Evolutionary conservation across 352 stramenopile genomes (phyloP).

Genomic region (Paralagenidium karlingii): DNA sequence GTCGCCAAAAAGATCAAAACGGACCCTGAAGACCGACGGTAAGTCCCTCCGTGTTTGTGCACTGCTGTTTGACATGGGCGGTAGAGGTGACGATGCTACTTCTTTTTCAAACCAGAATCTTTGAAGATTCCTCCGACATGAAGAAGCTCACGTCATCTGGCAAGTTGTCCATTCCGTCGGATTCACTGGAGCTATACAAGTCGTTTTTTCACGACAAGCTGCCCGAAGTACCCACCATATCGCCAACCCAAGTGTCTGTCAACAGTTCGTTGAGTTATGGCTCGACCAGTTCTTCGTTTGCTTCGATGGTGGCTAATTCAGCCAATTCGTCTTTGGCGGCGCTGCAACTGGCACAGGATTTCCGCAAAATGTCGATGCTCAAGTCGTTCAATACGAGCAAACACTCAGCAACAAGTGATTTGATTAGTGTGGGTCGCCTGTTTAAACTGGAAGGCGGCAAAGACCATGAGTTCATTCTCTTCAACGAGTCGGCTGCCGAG

Average conservation of each 20-base stretch:
- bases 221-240: slow-evolving; percentile 38
- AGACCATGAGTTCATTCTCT: slow-evolving; percentile 71
- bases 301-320: not conserved
- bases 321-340: not conserved
- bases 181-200: slow-evolving; percentile 69
- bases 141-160: slow-evolving; percentile 44
- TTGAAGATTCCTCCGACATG: slow-evolving; percentile 53
- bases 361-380: slow-evolving; percentile 10
- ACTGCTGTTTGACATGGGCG: not conserved
- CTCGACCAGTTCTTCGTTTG: not conserved
- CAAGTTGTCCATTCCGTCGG: slow-evolving; percentile 32
- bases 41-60: too few relatives aligned
- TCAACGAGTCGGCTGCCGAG: slow-evolving; percentile 60
- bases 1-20: slow-evolving; percentile 72
- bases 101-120: slow-evolving; percentile 20
- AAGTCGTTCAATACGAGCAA: not conserved
- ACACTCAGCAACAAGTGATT: slow-evolving; percentile 1
- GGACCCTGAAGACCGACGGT: slow-evolving; percentile 41
- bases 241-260: slow-evolving; percentile 2
- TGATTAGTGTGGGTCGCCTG: slow-evolving; percentile 55
- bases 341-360: slow-evolving; percentile 9
- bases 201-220: slow-evolving; percentile 70
- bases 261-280: not conserved
- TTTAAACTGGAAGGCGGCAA: slow-evolving; percentile 74
- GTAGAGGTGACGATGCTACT: not conserved